Evolutionary conservation across 2,329 filamentous ascomycete genomes (phyloP).

Genomic region (Curvularia spicifera): DNA sequence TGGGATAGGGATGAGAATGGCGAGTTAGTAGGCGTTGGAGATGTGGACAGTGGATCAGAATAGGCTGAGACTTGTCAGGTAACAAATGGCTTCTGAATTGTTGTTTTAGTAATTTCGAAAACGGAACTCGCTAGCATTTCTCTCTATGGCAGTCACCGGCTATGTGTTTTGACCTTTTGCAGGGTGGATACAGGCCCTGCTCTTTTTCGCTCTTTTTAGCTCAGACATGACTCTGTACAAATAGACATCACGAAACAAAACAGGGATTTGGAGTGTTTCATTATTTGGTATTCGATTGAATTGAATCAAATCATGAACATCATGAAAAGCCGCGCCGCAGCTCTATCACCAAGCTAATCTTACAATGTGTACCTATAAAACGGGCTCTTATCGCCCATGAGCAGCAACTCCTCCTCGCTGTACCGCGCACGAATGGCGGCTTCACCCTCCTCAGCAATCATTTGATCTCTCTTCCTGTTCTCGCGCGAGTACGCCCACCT

Average conservation of each 20-base stretch:
- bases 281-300: background rate
- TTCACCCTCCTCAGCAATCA: constrained; percentile 38
- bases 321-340: background rate
- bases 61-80: background rate
- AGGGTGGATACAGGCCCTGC: background rate
- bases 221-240: too few relatives aligned
- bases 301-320: background rate
- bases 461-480: constrained; percentile 36
- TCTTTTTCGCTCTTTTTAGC: background rate
- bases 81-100: background rate
- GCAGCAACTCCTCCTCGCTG: constrained; percentile 49
- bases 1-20: constrained; percentile 13
- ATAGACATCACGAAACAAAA: background rate
- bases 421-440: constrained; percentile 48
- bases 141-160: background rate
- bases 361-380: constrained; percentile 50
- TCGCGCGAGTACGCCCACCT: constrained; percentile 53
- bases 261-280: background rate
- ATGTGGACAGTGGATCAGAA: background rate
- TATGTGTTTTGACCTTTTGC: background rate
- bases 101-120: background rate
- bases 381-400: constrained; percentile 52
- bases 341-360: background rate
- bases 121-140: background rate
- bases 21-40: background rate